Evolutionary conservation across 1,284 basidiomycete species (phyloP).

Genomic region (Melampsora abietis-canadensis): DNA sequence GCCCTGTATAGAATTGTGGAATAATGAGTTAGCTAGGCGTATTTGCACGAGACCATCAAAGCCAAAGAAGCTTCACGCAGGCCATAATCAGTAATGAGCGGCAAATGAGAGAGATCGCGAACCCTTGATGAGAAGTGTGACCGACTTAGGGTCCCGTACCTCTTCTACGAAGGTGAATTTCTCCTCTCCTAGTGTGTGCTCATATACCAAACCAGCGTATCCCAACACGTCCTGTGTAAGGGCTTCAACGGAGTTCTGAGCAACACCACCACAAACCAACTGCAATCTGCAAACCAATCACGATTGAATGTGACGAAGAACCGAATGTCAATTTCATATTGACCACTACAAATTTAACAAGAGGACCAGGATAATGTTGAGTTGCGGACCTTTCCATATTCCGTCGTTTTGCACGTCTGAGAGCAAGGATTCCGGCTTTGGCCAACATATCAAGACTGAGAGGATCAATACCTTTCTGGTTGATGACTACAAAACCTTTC

Average conservation of each 20-base stretch:
- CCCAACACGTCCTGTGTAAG: constrained; percentile 85
- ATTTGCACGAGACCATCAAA: background rate
- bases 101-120: constrained; percentile 44
- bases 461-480: constrained; percentile 99
- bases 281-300: constrained; percentile 61
- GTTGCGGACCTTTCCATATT: constrained; percentile 83
- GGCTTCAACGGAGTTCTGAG: constrained; percentile 98
- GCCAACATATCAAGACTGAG: constrained; percentile 92
- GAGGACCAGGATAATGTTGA: constrained; percentile 33
- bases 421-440: constrained; percentile 92
- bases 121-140: constrained; percentile 94
- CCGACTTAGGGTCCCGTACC: constrained; percentile 91
- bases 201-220: constrained; percentile 97
- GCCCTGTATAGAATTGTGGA: constrained; percentile 55
- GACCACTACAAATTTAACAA: background rate
- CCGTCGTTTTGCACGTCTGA: constrained; percentile 90
- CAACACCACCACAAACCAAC: constrained; percentile 87
- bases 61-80: background rate
- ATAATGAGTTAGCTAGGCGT: background rate
- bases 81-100: background rate
- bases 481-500: constrained; percentile 92
- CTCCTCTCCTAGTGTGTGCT: constrained; percentile 97
- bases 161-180: constrained; percentile 99
- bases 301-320: background rate
- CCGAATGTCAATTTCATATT: too few relatives aligned